Percentiles rank a stretch among this genome's conserved stretches.
Evolutionary conservation across 192 early-diverging fungal genomes (phyloP).

Genomic region (Entomortierella chlamydospora): DNA sequence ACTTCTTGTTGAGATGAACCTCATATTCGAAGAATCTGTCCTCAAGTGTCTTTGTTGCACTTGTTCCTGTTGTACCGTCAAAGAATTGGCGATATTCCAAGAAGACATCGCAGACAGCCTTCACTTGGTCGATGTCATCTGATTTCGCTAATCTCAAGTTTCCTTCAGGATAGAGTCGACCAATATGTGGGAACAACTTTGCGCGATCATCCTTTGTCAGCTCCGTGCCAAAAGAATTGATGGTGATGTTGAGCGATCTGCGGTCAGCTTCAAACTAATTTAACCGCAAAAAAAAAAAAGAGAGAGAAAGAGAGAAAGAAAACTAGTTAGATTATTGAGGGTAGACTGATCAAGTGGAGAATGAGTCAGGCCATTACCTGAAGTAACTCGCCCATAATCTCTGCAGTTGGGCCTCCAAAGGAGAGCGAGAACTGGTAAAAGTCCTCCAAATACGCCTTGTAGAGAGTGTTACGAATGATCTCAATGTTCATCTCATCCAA

Average conservation of each 20-base stretch:
- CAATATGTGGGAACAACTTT: constrained; percentile 93
- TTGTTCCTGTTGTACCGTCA: constrained; percentile 59
- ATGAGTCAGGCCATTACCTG: constrained; percentile 76
- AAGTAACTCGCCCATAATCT: constrained; percentile 94
- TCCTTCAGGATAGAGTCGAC: constrained; percentile 94
- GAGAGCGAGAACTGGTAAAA: constrained; percentile 85
- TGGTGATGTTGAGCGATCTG: constrained; percentile 86
- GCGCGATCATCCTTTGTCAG: constrained; percentile 95
- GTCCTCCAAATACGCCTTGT: constrained; percentile 99
- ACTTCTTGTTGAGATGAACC: constrained; percentile 91
- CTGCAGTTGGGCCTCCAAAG: constrained; percentile 86
- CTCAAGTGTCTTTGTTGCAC: constrained; percentile 82
- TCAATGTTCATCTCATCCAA: constrained; percentile 99
- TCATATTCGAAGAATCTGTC: constrained; percentile 97
- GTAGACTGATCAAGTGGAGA: too few relatives aligned
- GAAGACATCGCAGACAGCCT: constrained; percentile 84
- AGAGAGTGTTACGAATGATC: constrained; percentile 98
- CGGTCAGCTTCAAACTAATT: constrained; percentile 97
- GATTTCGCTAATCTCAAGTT: constrained; percentile 81
- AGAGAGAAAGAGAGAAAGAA: neutral
- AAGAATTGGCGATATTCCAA: constrained; percentile 91
- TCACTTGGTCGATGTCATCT: constrained; percentile 97
- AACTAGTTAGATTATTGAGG: neutral
- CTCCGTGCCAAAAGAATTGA: constrained; percentile 71
- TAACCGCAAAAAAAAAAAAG: constrained; percentile 1